Base-by-base conservation (phyloP, 208 protist species). In the Wallacemonas sp. region DNA sequence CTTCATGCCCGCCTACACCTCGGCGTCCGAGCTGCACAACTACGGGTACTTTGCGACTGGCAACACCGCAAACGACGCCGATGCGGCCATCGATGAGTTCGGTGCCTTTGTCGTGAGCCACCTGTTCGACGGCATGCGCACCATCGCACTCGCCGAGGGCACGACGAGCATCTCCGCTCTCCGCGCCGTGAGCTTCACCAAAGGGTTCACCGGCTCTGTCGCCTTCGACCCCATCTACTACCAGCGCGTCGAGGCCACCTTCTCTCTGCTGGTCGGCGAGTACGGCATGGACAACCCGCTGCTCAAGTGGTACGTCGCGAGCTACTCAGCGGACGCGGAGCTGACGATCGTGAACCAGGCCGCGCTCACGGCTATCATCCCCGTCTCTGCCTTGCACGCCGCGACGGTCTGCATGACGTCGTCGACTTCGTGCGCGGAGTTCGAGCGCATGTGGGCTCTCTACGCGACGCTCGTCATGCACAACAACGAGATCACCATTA, bases 31-130 rank as follows among this genome's bases (percentile, higher is more conserved):
- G 33, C 61, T 92, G 23, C 65, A 83, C 34, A 56, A 23, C 11
- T 58, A 80, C 26, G 78, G 77, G 58, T 84, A 81, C 73, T 88
- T 86, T 58, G 60, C 57, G 21, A 24, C 29, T 21, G 58, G 19
- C 43, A 54, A 61, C 38, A 24, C 32, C 6, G 52, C n/a, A 5
- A 24, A 58, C 52, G 26, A 21, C 14, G 52, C 47, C 19, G 47
- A 55, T 24, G 47, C 47, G 9, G 26, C 47, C 5, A 46, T 95
- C n/a, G 87, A 93, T 55, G 74, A 91, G 38, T 87, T 81, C 67
- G 78, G 78, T n/a, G 83, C 90, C n/a, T 90, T 80, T 61, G 71
- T 90, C 34, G 61, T 93, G 49, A 91, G 85, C 68, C 75, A 93
- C 70, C 70, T 95, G 1, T 83, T 92, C 46, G 90, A 95, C 56